phyloP scores from a whole-genome alignment of 305 asterid species.

The Fraxinus angustifolia region DNA sequence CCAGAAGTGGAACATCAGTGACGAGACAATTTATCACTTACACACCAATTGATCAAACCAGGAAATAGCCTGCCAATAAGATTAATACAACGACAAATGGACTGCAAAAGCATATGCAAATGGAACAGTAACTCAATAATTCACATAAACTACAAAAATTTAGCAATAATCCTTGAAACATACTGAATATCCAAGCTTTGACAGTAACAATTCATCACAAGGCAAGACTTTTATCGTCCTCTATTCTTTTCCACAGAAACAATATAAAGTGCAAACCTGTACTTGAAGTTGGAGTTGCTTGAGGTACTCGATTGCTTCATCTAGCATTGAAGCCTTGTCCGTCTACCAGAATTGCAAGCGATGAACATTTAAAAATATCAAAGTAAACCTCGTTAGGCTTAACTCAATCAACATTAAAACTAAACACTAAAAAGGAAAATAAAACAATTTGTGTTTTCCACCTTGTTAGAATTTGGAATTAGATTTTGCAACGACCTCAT shows the following conservation, averaged over 20 bases:
- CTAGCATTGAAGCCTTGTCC: constrained; percentile 86
- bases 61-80: no score
- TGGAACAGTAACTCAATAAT: neutral
- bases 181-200: neutral
- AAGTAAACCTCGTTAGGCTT: neutral
- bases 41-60: neutral
- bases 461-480: constrained; percentile 82
- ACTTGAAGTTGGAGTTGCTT: constrained; percentile 89
- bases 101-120: neutral
- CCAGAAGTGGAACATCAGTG: neutral
- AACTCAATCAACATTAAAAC: neutral
- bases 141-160: neutral
- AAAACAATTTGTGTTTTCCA: neutral
- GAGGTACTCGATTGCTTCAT: constrained; percentile 75
- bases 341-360: constrained; percentile 37
- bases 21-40: neutral
- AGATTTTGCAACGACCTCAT: constrained; percentile 78
- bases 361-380: neutral
- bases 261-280: constrained; percentile 36
- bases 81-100: neutral
- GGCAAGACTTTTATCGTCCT: neutral
- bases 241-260: neutral
- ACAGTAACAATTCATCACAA: neutral
- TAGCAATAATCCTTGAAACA: neutral
- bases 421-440: neutral